Evolutionary conservation across 148 eudicot species (phyloP).

Genomic region (Vaccinium myrtillus): DNA sequence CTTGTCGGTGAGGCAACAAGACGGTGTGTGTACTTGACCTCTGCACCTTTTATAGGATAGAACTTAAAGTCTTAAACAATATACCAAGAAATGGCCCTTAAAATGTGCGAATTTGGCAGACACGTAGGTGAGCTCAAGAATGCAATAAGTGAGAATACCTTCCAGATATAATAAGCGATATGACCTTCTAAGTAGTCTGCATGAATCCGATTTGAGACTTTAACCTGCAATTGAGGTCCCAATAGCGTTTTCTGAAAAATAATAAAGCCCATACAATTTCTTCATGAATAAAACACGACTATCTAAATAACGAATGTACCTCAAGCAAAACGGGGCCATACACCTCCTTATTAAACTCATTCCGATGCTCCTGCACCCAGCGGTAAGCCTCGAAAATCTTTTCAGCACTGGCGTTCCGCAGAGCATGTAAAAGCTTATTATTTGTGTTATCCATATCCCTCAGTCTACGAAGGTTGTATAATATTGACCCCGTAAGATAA

Average conservation of each 20-base stretch:
- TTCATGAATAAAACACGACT: not conserved
- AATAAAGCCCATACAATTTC: not conserved
- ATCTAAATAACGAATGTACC: slow-evolving; percentile 34
- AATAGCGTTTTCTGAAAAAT: not conserved
- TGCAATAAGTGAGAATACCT: slow-evolving; percentile 40
- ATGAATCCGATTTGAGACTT: slow-evolving; percentile 60
- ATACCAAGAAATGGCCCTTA: not conserved
- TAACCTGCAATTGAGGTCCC: slow-evolving; percentile 51
- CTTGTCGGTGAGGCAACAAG: no score
- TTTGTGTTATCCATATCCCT: slow-evolving; percentile 74
- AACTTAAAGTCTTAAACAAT: not conserved
- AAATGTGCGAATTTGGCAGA: not conserved
- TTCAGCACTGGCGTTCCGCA: slow-evolving; percentile 60
- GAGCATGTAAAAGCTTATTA: slow-evolving; percentile 51
- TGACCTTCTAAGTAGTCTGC: slow-evolving; percentile 89
- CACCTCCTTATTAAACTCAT: slow-evolving; percentile 68
- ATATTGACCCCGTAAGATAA: not conserved
- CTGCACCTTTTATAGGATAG: not conserved
- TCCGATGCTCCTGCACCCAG: slow-evolving; percentile 80
- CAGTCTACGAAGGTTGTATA: slow-evolving; percentile 43
- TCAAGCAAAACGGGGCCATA: slow-evolving; percentile 94
- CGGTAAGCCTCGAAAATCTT: slow-evolving; percentile 66
- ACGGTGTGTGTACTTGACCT: not conserved
- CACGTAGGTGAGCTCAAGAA: not conserved
- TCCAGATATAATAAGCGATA: slow-evolving; percentile 78